Conservation (phyloP, 495 filamentous ascomycete species). For the Neurospora sp. region DNA sequence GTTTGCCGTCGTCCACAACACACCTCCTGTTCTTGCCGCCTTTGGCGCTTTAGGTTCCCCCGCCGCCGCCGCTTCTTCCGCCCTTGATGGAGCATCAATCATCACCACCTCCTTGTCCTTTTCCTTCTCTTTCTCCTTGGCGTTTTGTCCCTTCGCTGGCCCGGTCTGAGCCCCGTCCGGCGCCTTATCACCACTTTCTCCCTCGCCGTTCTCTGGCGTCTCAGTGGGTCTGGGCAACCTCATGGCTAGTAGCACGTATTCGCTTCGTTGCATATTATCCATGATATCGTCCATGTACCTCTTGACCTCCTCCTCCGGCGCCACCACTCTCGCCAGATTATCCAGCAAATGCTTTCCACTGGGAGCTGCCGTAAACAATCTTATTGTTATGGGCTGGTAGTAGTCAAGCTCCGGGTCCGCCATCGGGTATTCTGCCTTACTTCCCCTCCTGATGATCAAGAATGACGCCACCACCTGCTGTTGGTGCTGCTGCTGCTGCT, state of each 20-base stretch:
- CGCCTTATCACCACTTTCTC: constrained; percentile 3
- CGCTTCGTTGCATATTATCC: constrained; percentile 60
- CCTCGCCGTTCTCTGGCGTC: constrained; percentile 22
- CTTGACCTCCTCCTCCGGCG: constrained; percentile 64
- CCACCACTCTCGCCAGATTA: constrained; percentile 66
- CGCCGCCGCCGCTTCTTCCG: neutral
- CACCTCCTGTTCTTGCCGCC: constrained; percentile 15
- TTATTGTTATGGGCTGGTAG: constrained; percentile 84
- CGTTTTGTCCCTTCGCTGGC: constrained; percentile 13
- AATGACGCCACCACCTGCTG: constrained; percentile 53
- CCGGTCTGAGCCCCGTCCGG: constrained; percentile 7
- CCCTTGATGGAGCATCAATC: constrained; percentile 4
- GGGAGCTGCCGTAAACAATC: constrained; percentile 45
- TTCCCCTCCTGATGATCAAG: constrained; percentile 52
- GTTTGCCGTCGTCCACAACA: constrained; percentile 35
- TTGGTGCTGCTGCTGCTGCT: neutral
- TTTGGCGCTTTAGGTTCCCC: constrained; percentile 1
- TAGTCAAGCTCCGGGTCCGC: constrained; percentile 55
- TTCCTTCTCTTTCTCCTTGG: constrained; percentile 3
- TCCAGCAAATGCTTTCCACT: constrained; percentile 53
- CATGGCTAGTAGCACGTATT: constrained; percentile 58
- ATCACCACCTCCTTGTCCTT: constrained; percentile 11
- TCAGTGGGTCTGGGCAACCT: constrained; percentile 39
- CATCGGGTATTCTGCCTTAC: constrained; percentile 39
- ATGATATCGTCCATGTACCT: constrained; percentile 80